Evolutionary conservation across 495 filamentous ascomycete species (phyloP), one percentile per base, ranked within the genome.

Genomic region (Penicillium malachiteum): DNA sequence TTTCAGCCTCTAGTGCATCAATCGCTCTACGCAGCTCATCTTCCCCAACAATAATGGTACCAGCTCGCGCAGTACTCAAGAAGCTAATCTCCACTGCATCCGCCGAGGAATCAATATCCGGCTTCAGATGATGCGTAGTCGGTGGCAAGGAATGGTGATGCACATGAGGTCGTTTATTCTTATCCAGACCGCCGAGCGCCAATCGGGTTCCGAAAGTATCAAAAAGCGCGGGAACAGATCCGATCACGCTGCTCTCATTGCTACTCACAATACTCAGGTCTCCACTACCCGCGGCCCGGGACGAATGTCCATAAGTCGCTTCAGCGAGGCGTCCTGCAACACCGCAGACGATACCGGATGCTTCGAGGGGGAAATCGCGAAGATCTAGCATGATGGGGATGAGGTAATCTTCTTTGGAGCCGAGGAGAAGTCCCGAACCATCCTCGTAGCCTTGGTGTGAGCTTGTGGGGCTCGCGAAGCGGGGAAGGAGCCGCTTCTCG

Each of bases 331-430:
- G 82, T 12, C 90, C 88, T 1, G 92, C 92, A 16, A 97, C 89
- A 7, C 92, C 92, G 60, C 91, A 96, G 35, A 97, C 90, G 50
- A 97, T 96, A 34, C 94, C 94, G 1, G 91, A 96, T 4, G 90
- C 91, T 69, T 96, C 92, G 18, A 92, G 78, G 1, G 92, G 90
- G 3, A 97, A 77, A 31, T 86, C 84, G 17, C 81, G 81, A 47
- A 98, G 77, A 60, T 97, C 91, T 3, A 98, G 80, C 57, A 89
- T 93, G 56, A 98, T 94, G 0, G 94, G 92, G 12, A 97, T 84
- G 13, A 96, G 81, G 33, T 84, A 81, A 47, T 90, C 87, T 45
- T 91, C 87, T 41, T 87, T 90, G 31, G 86, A 86, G 11, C 94
- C 93, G 0, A 95, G 81, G 1, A 97, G 77, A 5, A 87, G 68